A percentile compares a stretch with the other conserved stretches of the same genome.
Evolutionary conservation across 1,284 basidiomycete species (phyloP).

Genomic region (Tetrapyrgos nigripes): DNA sequence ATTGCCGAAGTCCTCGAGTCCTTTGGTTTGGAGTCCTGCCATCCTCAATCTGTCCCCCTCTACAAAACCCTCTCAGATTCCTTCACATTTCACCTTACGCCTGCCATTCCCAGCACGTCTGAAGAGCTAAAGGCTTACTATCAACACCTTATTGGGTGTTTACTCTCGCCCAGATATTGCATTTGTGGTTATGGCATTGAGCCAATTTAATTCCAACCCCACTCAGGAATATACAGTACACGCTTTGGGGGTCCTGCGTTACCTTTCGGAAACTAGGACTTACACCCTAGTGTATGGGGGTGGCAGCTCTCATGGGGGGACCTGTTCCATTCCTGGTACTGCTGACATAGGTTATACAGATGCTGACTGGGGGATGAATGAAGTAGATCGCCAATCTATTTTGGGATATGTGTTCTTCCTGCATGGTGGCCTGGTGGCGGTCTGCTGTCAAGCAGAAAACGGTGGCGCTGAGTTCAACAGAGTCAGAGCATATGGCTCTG

Average conservation of each 20-base stretch:
- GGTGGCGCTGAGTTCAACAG: background rate
- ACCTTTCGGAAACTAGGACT: conserved; percentile 20
- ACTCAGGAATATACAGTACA: conserved; percentile 23
- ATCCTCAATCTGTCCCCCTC: conserved; percentile 8
- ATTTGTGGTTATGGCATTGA: conserved; percentile 23
- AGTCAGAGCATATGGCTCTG: background rate
- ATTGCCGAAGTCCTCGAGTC: background rate
- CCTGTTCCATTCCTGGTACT: background rate
- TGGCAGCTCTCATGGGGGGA: background rate
- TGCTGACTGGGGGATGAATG: background rate
- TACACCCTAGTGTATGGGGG: background rate
- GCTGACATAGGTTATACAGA: background rate
- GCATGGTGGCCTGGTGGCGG: background rate
- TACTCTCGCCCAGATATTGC: conserved; percentile 27
- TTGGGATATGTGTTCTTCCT: background rate
- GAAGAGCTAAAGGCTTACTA: conserved; percentile 6
- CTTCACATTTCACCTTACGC: background rate
- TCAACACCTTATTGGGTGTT: conserved; percentile 1
- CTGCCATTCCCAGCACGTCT: conserved; percentile 2
- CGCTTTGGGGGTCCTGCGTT: conserved; percentile 29
- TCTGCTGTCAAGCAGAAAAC: background rate
- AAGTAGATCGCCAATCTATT: background rate
- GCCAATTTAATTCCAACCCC: conserved; percentile 24
- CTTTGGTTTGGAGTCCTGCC: conserved; percentile 5
- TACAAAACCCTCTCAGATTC: conserved; percentile 6